Evolutionary conservation across 1,284 basidiomycete species (phyloP).

Genomic region (Testicularia cyperi): DNA sequence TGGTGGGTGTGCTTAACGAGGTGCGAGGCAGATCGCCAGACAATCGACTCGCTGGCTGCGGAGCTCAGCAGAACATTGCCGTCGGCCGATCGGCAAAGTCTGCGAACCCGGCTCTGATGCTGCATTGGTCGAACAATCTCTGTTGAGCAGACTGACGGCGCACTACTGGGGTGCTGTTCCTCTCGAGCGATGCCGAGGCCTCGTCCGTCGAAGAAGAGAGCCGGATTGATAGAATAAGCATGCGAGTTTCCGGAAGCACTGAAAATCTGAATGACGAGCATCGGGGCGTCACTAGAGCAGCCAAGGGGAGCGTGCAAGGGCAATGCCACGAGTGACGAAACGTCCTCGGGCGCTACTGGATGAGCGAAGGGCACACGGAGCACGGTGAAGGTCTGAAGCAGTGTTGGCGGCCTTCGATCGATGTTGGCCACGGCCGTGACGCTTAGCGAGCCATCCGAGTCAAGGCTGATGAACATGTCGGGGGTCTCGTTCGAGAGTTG

Average conservation of each 20-base stretch:
- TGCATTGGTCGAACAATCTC: too few relatives aligned
- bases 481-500: conserved; percentile 43
- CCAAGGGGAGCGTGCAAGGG: conserved; percentile 14
- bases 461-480: conserved; percentile 39
- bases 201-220: conserved; percentile 42
- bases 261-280: conserved; percentile 15
- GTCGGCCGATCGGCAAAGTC: conserved; percentile 8
- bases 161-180: conserved; percentile 17
- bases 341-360: neutral
- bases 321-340: conserved; percentile 4
- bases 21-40: too few relatives aligned
- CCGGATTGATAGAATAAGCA: conserved; percentile 29
- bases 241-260: conserved; percentile 4
- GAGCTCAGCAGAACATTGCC: conserved; percentile 16
- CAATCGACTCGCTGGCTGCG: conserved; percentile 14
- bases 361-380: conserved; percentile 20
- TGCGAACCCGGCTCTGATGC: conserved; percentile 7
- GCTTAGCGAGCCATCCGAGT: conserved; percentile 17
- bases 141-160: too few relatives aligned
- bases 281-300: conserved; percentile 17
- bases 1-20: too few relatives aligned
- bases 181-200: conserved; percentile 26
- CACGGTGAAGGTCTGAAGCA: conserved; percentile 38
- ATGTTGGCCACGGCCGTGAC: conserved; percentile 44
- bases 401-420: conserved; percentile 44